phyloP scores from a whole-genome alignment of 23 red algal species.

The Pyropia yezoensis region DNA sequence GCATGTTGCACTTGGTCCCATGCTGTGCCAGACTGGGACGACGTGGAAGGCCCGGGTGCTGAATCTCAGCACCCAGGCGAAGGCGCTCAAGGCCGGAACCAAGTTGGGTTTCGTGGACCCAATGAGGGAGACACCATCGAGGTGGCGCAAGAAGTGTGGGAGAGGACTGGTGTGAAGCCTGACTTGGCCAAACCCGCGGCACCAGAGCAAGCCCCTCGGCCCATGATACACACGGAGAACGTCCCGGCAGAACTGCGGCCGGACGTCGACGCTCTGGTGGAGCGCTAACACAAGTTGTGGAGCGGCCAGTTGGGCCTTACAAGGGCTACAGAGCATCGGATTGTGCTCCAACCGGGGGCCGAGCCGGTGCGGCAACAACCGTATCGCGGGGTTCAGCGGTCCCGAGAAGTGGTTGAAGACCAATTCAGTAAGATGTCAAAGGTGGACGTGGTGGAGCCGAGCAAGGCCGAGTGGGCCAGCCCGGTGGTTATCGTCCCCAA shows the following conservation, averaged over 20 bases:
- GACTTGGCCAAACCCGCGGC: no score
- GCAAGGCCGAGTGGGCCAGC: conserved; percentile 6
- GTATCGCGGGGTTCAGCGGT: conserved; percentile 4
- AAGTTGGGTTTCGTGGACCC: no score
- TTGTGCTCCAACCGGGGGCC: conserved; percentile 3
- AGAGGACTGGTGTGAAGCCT: no score
- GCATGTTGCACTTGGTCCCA: no score
- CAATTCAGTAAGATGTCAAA: conserved; percentile 3
- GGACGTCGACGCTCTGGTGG: conserved; percentile 3
- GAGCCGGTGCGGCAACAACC: conserved; percentile 5
- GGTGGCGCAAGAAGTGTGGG: no score
- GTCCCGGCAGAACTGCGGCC: not conserved
- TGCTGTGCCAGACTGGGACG: no score
- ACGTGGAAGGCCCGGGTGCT: no score
- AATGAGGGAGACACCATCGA: no score
- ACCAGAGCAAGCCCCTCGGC: no score
- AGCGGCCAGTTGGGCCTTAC: not conserved
- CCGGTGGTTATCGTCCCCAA: conserved; percentile 22
- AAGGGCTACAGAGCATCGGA: no score
- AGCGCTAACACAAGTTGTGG: not conserved
- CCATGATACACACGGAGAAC: not conserved
- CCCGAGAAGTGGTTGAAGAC: conserved; percentile 7
- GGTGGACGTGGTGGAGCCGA: conserved; percentile 5
- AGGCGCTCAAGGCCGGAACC: no score
- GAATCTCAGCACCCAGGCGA: no score